Conservation (phyloP, 176 grass and related monocot genomes). For the Secale cereale region DNA sequence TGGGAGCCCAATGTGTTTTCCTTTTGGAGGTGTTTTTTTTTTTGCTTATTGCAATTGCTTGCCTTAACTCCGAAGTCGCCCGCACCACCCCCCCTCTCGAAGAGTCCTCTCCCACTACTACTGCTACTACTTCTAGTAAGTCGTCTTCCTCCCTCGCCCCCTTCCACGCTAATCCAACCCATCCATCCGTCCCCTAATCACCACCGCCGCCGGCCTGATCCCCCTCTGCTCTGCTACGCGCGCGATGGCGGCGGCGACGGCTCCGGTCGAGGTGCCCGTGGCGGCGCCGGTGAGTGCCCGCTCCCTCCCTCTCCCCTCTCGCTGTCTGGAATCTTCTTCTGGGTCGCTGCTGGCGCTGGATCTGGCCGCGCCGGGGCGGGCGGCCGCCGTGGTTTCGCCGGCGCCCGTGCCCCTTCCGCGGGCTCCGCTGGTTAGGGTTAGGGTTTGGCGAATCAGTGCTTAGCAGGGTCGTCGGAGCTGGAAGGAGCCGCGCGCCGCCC, state of each 20-base stretch:
- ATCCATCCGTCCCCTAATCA: neutral
- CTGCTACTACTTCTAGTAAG: too few species aligned
- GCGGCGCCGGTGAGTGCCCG: constrained; percentile 27
- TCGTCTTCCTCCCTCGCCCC: neutral
- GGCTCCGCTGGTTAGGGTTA: neutral
- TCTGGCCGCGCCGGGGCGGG: constrained; percentile 10
- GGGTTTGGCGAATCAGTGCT: neutral
- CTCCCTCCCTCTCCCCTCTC: neutral
- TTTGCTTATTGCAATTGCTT: neutral
- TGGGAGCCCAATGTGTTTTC: too few species aligned
- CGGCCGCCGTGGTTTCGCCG: neutral
- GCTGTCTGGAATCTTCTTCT: neutral
- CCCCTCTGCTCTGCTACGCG: neutral
- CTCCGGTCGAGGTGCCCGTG: constrained; percentile 25
- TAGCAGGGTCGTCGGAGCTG: neutral
- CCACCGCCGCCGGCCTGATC: neutral
- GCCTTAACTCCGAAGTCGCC: constrained; percentile 1
- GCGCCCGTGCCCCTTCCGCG: neutral
- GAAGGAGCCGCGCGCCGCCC: neutral
- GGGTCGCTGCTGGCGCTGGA: neutral
- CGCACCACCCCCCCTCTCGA: neutral
- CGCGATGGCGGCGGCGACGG: constrained; percentile 18
- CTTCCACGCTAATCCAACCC: neutral
- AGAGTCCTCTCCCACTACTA: neutral
- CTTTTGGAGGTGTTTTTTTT: neutral